Percentiles rank a stretch among this genome's conserved stretches.
These are phyloP conservation scores for Oenanthe sinensis DNA, from an alignment of 129 eudicot species.

Conservation along the genomic window DNA sequence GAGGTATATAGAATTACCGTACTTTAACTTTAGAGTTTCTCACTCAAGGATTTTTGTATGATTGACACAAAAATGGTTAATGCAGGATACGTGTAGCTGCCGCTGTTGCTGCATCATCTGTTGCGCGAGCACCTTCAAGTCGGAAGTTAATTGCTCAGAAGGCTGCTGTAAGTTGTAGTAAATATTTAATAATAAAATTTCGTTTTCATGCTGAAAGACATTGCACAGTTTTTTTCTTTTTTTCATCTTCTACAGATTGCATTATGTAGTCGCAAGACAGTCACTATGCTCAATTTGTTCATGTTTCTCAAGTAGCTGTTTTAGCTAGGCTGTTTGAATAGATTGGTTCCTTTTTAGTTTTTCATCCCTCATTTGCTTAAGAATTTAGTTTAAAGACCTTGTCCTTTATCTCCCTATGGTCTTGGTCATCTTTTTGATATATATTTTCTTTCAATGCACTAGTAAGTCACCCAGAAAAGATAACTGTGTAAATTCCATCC, in stretches of 20 bases:
- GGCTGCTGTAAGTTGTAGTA: conserved; percentile 36
- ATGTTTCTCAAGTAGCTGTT: not conserved
- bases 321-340: not conserved
- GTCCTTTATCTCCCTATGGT: too few species aligned
- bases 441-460: not conserved
- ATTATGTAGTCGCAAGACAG: not conserved
- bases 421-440: too few species aligned
- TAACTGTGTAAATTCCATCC: not conserved
- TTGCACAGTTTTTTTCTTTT: not conserved
- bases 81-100: conserved; percentile 90
- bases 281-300: not conserved
- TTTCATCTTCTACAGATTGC: not conserved
- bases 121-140: conserved; percentile 75
- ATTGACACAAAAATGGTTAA: not conserved
- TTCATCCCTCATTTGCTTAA: not conserved
- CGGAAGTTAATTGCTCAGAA: conserved; percentile 60
- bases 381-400: too few species aligned
- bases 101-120: conserved; percentile 90
- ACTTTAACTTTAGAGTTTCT: not conserved
- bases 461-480: not conserved
- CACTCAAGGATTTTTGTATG: not conserved
- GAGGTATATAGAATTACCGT: conserved; percentile 39
- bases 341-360: not conserved
- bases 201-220: not conserved
- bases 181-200: not conserved